Conservation (phyloP, 2,329 filamentous ascomycete genomes). For the Penicillium sp. region DNA sequence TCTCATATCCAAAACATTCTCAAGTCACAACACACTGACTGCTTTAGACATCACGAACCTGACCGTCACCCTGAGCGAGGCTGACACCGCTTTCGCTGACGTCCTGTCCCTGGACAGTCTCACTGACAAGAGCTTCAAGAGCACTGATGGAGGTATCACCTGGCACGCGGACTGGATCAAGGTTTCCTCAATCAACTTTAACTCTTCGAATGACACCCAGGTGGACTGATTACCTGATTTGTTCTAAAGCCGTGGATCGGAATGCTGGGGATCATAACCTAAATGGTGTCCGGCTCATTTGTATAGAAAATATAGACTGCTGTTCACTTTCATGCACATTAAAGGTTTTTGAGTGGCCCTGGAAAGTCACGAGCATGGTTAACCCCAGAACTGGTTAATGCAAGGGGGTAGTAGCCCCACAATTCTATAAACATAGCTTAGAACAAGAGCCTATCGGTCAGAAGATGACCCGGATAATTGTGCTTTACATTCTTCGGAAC, state of each 20-base stretch:
- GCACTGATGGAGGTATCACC: conserved; percentile 16
- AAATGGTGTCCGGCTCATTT: background rate
- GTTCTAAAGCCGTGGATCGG: background rate
- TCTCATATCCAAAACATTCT: background rate
- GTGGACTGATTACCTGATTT: background rate
- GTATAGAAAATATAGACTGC: background rate
- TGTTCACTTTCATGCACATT: background rate
- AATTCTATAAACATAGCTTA: background rate
- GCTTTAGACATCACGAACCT: conserved; percentile 15
- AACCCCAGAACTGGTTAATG: background rate
- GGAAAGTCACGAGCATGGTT: background rate
- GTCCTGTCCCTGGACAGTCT: conserved; percentile 14
- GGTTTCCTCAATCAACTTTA: conserved; percentile 1
- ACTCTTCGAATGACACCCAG: conserved; percentile 1
- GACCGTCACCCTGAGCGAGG: conserved; percentile 17
- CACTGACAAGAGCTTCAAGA: conserved; percentile 11
- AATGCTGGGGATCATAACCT: background rate
- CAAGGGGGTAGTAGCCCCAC: background rate
- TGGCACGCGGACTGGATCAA: conserved; percentile 12
- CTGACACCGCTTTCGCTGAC: conserved; percentile 13
- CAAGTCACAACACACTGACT: background rate
- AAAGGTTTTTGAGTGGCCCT: too few species aligned
- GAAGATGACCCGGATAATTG: background rate
- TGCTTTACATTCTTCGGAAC: conserved; percentile 2
- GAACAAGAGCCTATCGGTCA: background rate